Conservation (phyloP, 1,284 basidiomycete genomes). For the Ganoderma lucidum region DNA sequence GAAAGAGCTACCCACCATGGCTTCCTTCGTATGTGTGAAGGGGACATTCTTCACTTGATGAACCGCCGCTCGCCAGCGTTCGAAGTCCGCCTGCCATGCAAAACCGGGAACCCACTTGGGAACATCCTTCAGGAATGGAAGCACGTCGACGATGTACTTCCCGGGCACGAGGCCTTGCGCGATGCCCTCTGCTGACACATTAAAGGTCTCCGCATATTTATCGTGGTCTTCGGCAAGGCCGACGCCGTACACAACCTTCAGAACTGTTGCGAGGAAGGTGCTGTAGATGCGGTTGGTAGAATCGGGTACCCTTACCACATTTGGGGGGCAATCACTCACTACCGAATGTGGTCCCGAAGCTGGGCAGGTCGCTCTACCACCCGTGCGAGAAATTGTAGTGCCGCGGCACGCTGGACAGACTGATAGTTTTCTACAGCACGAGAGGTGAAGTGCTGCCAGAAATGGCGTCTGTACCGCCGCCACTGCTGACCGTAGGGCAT, state of each 20-base stretch:
- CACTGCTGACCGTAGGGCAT: slow-evolving; percentile 14
- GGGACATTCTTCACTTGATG: slow-evolving; percentile 21
- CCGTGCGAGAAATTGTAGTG: neutral
- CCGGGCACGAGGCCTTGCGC: slow-evolving; percentile 10
- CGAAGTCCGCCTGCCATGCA: slow-evolving; percentile 9
- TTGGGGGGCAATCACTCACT: neutral
- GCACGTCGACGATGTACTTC: slow-evolving; percentile 11
- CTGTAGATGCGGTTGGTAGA: neutral
- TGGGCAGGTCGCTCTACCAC: neutral
- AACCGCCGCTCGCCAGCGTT: slow-evolving; percentile 37
- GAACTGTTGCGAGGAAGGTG: slow-evolving; percentile 12
- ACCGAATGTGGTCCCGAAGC: slow-evolving; percentile 5
- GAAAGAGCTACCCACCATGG: slow-evolving; percentile 9
- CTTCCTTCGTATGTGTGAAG: slow-evolving; percentile 8
- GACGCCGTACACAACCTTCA: slow-evolving; percentile 21
- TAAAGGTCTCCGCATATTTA: neutral
- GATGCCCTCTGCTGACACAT: slow-evolving; percentile 1
- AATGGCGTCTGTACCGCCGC: slow-evolving; percentile 6
- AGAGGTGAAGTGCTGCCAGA: slow-evolving; percentile 21
- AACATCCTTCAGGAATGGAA: slow-evolving; percentile 13
- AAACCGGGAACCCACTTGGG: slow-evolving; percentile 18
- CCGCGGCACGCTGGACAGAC: neutral
- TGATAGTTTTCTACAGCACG: neutral
- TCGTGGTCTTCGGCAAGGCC: slow-evolving; percentile 7
- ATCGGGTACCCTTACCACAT: neutral